Evolutionary conservation across 2,329 filamentous ascomycete genomes (phyloP).

Genomic region (Colletotrichum sp.): DNA sequence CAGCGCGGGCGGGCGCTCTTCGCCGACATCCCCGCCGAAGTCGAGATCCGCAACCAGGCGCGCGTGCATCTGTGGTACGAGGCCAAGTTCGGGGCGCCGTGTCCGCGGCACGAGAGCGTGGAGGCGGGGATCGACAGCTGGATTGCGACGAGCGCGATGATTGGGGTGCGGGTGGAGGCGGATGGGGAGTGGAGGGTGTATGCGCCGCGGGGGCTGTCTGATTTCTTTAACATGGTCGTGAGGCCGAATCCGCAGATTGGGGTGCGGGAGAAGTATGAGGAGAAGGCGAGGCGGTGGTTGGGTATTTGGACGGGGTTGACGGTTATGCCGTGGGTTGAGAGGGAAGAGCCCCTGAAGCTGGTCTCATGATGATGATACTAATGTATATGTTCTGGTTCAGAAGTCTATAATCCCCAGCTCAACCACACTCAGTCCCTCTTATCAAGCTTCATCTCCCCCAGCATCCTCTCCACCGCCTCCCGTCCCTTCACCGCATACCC

Average conservation of each 20-base stretch:
- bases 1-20: constrained; percentile 33
- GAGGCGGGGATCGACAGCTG: constrained; percentile 38
- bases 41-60: constrained; percentile 43
- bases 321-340: constrained; percentile 28
- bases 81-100: constrained; percentile 32
- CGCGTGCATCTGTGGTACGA: constrained; percentile 42
- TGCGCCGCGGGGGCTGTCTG: constrained; percentile 38
- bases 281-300: constrained; percentile 35
- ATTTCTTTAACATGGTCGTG: constrained; percentile 37
- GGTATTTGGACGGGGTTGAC: constrained; percentile 31
- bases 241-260: constrained; percentile 35
- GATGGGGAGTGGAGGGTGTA: constrained; percentile 35
- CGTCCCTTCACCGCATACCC: constrained; percentile 28
- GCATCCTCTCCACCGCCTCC: constrained; percentile 8
- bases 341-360: background rate
- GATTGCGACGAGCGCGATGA: constrained; percentile 38
- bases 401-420: no score
- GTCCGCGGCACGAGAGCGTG: constrained; percentile 30
- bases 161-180: constrained; percentile 30
- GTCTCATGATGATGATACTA: background rate
- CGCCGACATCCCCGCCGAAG: constrained; percentile 30
- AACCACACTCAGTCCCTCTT: background rate
- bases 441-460: constrained; percentile 12
- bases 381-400: background rate
- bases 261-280: constrained; percentile 29